These are phyloP conservation scores for Pseudopyricularia javanii DNA, from an alignment of 2,329 filamentous ascomycete species.

Conservation along the genomic window DNA sequence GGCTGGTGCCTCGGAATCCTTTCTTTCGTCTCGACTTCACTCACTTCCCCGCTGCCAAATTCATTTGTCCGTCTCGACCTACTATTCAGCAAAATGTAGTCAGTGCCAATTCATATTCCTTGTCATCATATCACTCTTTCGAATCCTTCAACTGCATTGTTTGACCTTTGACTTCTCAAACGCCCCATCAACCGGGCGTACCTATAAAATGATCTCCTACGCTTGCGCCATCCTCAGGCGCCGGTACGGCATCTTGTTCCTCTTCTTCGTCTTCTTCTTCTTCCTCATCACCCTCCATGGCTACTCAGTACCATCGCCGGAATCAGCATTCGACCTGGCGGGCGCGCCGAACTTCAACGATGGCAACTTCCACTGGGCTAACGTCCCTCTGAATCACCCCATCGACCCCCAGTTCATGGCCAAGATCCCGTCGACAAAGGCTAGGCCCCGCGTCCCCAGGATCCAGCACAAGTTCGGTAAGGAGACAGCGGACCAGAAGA, in stretches of 20 bases:
- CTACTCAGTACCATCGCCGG: neutral
- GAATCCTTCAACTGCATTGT: too few relatives aligned
- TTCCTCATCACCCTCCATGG: neutral
- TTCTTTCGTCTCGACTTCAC: too few relatives aligned
- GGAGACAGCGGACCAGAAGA: constrained; percentile 11
- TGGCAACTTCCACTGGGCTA: constrained; percentile 8
- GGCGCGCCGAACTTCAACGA: neutral
- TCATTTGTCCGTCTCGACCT: too few relatives aligned
- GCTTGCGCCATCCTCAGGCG: neutral
- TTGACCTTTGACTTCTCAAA: neutral
- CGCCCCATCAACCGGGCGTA: neutral
- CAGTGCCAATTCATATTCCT: too few relatives aligned
- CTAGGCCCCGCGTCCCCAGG: constrained; percentile 12
- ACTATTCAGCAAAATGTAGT: too few relatives aligned
- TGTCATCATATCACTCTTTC: too few relatives aligned
- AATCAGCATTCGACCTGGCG: neutral
- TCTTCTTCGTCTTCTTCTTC: neutral
- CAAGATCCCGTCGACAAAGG: constrained; percentile 3
- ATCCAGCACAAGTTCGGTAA: constrained; percentile 21
- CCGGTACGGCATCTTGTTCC: neutral
- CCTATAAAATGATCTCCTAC: neutral
- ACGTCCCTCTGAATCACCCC: constrained; percentile 7
- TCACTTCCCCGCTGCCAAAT: too few relatives aligned
- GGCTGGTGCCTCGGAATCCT: too few relatives aligned
- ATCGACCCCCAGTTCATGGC: constrained; percentile 5